Evolutionary conservation across 2,329 filamentous ascomycete genomes (phyloP), one percentile per base, ranked within the genome.

Genomic region (Pseudofabraea citricarpa): DNA sequence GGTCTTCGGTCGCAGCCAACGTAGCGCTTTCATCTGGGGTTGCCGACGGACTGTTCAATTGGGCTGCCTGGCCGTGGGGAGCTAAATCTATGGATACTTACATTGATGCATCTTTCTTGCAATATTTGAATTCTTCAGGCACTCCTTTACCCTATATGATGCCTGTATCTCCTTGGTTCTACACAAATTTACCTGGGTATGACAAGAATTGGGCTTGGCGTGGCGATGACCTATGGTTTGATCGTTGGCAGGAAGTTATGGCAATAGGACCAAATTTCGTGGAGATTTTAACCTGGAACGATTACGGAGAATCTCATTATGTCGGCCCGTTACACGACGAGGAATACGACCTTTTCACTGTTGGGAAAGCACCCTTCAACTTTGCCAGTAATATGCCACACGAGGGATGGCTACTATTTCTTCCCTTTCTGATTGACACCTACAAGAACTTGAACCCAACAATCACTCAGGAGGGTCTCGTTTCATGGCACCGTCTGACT

Each of bases 121-220:
- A 26, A 7, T n/a, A 24, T 19, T 32, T 45, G 7, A 26, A 29
- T 24, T 41, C 31, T 13, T 40, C n/a, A n/a, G n/a, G n/a, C n/a
- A n/a, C n/a, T n/a, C n/a, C n/a, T n/a, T n/a, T 40, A 19, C 45
- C 45, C 6, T 50, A 48, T 38, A 48, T 50, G 42, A 48, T 45
- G 69, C 64, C 70, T 0, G 68, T 74, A 13, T 71, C 72, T 0
- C 73, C 74, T 1, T 77, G 73, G 73, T 78, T 78, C 57, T 78
- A 69, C 56, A 79, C 78, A 31, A 73, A 79, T 47, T 20, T 47
- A 4, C 71, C 74, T 0, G 47, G 44, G n/a, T 47, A 40, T 31
- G 18, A 32, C 10, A 43, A 83, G 63, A 79, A 80, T 55, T 82
- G 78, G 77, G 61, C 79, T 6, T 83, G 74, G 66, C 77, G 69